These are phyloP conservation scores for Raphanus raphanistrum DNA, from an alignment of 345 rosid species.

Conservation along the genomic window DNA sequence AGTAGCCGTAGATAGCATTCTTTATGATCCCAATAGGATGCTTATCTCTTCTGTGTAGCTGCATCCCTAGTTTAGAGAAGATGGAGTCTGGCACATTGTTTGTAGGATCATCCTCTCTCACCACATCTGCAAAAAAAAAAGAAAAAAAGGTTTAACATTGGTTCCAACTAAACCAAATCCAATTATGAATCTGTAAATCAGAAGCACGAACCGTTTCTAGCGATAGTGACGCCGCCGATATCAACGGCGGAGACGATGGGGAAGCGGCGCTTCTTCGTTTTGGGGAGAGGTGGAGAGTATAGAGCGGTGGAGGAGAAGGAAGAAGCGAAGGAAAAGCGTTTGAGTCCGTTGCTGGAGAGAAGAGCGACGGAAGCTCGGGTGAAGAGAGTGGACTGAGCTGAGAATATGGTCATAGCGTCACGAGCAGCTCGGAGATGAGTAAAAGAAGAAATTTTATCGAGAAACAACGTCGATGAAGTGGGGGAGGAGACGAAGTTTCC, in stretches of 20 bases:
- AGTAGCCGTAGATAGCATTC: constrained; percentile 81
- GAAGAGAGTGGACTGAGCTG: constrained; percentile 43
- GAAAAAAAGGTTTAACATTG: background rate
- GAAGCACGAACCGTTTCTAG: constrained; percentile 56
- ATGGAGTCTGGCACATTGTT: constrained; percentile 92
- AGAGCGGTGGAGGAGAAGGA: constrained; percentile 48
- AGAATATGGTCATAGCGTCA: constrained; percentile 39
- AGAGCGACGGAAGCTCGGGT: constrained; percentile 41
- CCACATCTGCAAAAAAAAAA: constrained; percentile 56
- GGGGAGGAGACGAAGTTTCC: constrained; percentile 16
- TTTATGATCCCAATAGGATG: constrained; percentile 90
- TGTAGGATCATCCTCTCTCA: constrained; percentile 88
- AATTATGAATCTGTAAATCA: background rate
- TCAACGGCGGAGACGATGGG: constrained; percentile 66
- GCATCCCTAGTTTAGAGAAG: constrained; percentile 82
- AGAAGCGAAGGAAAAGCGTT: constrained; percentile 37
- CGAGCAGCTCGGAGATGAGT: background rate
- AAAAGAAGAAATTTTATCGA: background rate
- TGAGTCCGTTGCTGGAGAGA: constrained; percentile 34
- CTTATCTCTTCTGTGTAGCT: constrained; percentile 71
- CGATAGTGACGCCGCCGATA: constrained; percentile 72
- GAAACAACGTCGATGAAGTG: background rate
- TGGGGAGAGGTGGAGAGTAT: constrained; percentile 39
- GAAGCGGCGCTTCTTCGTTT: constrained; percentile 45
- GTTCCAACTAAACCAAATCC: too few relatives aligned